phyloP scores from a whole-genome alignment of 108 stramenopile species.

The Ochromonas danica region DNA sequence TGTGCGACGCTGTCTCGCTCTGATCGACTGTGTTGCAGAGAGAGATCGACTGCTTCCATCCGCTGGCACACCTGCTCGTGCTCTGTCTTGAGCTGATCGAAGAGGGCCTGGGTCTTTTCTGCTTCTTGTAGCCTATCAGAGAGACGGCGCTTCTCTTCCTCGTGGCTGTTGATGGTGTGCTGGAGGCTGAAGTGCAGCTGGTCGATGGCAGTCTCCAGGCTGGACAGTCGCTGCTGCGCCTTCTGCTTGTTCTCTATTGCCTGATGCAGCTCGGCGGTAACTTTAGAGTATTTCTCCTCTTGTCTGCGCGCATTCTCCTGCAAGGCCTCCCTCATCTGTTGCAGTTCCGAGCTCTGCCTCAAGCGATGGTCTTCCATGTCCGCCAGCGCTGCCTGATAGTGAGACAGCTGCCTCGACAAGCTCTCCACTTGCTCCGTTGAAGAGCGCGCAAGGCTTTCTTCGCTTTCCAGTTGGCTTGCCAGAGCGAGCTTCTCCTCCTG shows the following conservation, averaged over 20 bases:
- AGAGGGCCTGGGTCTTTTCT: no score
- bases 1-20: no score
- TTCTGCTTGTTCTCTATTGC: neutral
- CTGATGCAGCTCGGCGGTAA: neutral
- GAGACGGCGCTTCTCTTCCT: no score
- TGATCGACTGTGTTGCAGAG: no score
- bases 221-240: neutral
- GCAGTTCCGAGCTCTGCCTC: neutral
- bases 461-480: neutral
- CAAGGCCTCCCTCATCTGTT: neutral
- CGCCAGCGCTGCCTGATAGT: neutral
- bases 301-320: neutral
- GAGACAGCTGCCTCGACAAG: neutral
- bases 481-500: neutral
- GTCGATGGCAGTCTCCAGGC: neutral
- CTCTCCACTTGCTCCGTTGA: no score
- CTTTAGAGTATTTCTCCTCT: neutral
- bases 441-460: no score
- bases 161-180: no score
- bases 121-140: no score
- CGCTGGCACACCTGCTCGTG: no score
- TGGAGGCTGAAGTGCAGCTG: no score
- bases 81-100: no score
- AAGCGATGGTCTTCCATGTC: neutral
- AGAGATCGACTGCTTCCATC: no score